Conservation (phyloP, 352 stramenopile genomes). For the Lagenidium giganteum region DNA sequence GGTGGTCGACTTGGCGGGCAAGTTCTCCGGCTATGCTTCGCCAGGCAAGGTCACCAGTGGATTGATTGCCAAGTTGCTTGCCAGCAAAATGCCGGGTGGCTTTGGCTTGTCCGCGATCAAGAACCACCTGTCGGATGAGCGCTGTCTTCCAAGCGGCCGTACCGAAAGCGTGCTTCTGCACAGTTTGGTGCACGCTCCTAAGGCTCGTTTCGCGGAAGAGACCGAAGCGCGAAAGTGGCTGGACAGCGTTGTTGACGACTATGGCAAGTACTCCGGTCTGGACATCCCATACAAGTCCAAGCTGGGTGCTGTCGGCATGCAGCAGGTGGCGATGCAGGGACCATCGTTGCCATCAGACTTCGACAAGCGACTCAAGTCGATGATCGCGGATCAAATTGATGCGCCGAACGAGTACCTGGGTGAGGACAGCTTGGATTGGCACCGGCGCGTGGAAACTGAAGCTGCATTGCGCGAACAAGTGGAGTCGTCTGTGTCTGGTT, state of each 20-base stretch:
- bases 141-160: conserved; percentile 60
- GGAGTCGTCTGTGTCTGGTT: conserved; percentile 43
- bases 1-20: conserved; percentile 57
- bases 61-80: conserved; percentile 77
- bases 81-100: conserved; percentile 76
- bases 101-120: conserved; percentile 77
- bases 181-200: conserved; percentile 57
- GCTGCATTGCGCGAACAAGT: conserved; percentile 42
- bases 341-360: conserved; percentile 33
- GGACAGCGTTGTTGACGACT: conserved; percentile 58
- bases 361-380: conserved; percentile 45
- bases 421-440: conserved; percentile 44
- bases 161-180: conserved; percentile 81
- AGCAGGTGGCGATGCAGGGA: conserved; percentile 3
- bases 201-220: conserved; percentile 63
- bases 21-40: conserved; percentile 63
- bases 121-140: conserved; percentile 62
- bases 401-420: conserved; percentile 43
- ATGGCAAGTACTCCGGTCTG: conserved; percentile 51
- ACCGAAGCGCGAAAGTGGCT: conserved; percentile 75
- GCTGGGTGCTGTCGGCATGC: conserved; percentile 25
- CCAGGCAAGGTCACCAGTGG: conserved; percentile 70
- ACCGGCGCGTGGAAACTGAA: conserved; percentile 46
- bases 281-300: conserved; percentile 52
- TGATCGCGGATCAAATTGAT: conserved; percentile 52